Conservation (phyloP, 495 filamentous ascomycete genomes). For the Xylaria grammica region DNA sequence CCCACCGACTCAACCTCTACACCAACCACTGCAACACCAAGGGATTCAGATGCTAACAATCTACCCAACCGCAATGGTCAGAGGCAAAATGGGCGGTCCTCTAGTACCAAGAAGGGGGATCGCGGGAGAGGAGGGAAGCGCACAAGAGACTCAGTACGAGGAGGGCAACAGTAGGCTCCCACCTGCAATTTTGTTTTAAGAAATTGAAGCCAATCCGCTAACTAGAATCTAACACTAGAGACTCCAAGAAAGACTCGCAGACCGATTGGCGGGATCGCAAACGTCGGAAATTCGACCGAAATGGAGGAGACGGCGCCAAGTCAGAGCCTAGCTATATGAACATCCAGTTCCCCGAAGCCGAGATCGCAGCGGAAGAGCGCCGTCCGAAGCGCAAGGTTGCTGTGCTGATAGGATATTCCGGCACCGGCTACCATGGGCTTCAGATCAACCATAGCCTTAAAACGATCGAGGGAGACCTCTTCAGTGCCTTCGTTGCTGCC, state of each 20-base stretch:
- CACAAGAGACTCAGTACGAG: constrained; percentile 14
- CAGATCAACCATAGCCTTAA: constrained; percentile 80
- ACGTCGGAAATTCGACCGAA: constrained; percentile 38
- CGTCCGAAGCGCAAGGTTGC: constrained; percentile 95
- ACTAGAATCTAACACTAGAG: constrained; percentile 27
- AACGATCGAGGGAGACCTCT: constrained; percentile 97
- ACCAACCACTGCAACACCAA: neutral
- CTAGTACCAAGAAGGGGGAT: constrained; percentile 4
- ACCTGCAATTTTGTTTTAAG: neutral
- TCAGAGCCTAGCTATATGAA: constrained; percentile 55
- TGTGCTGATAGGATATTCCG: constrained; percentile 91
- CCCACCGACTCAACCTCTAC: constrained; percentile 5
- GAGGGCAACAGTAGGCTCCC: constrained; percentile 24
- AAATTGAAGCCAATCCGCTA: constrained; percentile 33
- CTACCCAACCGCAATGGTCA: neutral
- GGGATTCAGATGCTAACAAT: constrained; percentile 9
- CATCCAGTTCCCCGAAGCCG: constrained; percentile 61
- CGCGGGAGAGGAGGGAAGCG: constrained; percentile 25
- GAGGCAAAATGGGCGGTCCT: neutral
- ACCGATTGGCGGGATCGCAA: constrained; percentile 37
- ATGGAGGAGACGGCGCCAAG: constrained; percentile 49
- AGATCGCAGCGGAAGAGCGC: constrained; percentile 82
- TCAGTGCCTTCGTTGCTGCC: constrained; percentile 84
- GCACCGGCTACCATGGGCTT: constrained; percentile 97
- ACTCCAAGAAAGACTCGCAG: constrained; percentile 22